Conservation (phyloP, 192 early-diverging fungal genomes). For the Chytriomyces sp. region DNA sequence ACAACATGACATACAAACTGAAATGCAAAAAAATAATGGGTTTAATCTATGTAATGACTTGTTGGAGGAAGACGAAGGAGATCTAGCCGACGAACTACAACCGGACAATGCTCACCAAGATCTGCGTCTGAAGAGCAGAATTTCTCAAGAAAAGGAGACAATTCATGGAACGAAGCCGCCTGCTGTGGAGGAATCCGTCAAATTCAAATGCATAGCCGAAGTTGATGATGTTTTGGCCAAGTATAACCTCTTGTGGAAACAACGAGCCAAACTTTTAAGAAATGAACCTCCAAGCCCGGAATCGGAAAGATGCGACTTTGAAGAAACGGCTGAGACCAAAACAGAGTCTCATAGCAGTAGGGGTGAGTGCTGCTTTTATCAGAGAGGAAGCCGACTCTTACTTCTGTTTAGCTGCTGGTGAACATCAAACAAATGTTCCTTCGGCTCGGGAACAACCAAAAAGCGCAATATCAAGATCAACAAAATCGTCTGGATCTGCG, state of each 20-base stretch:
- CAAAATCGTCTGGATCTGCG: background rate
- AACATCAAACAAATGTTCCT: background rate
- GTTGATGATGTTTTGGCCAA: slow-evolving; percentile 42
- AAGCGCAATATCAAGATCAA: background rate
- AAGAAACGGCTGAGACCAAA: too few species aligned
- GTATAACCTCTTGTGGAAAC: slow-evolving; percentile 34
- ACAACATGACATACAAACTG: background rate
- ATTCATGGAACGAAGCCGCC: background rate
- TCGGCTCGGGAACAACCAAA: background rate
- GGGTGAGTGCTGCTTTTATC: background rate
- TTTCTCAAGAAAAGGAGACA: background rate
- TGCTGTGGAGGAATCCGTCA: background rate
- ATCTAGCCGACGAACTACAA: background rate
- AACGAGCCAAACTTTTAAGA: slow-evolving; percentile 26
- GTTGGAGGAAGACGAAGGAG: background rate
- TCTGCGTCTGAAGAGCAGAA: background rate
- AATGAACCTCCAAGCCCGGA: slow-evolving; percentile 9
- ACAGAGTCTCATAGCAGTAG: too few species aligned
- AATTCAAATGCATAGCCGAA: slow-evolving; percentile 33
- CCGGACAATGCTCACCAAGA: background rate
- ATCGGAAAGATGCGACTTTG: background rate
- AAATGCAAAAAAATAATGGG: background rate
- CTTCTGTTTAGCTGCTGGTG: background rate
- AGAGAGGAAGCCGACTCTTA: background rate
- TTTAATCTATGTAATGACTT: background rate